Evolutionary conservation across 169 alveolate species (phyloP).

Genomic region (Nephromyces sp.): DNA sequence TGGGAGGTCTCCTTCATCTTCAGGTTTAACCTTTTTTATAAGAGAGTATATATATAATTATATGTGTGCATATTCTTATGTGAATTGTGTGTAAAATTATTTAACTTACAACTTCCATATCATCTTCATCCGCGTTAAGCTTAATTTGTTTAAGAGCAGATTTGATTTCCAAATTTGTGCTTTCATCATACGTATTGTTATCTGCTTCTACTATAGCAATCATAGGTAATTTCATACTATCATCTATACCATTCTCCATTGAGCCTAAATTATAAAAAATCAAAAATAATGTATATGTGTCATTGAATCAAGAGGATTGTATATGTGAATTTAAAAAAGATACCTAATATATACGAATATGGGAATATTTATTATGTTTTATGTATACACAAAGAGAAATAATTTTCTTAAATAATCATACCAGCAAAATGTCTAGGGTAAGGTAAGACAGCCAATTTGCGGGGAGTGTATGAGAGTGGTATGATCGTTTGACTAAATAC

Average conservation of each 20-base stretch:
- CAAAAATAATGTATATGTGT: no score
- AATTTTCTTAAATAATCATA: no score
- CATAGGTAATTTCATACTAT: constrained; percentile 21
- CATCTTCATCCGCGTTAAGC: constrained; percentile 8
- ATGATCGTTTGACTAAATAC: constrained; percentile 71
- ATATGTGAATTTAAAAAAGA: no score
- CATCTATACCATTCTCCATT: constrained; percentile 9
- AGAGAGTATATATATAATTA: not conserved
- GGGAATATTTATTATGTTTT: no score
- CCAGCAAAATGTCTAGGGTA: constrained; percentile 27
- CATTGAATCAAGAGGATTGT: no score
- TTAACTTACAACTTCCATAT: constrained; percentile 6
- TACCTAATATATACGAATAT: no score
- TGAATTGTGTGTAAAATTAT: not conserved
- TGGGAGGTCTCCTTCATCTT: constrained; percentile 30
- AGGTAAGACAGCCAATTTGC: constrained; percentile 74
- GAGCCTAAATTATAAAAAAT: not conserved
- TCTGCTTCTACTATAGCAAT: constrained; percentile 78
- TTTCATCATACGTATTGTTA: constrained; percentile 71
- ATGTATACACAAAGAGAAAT: no score
- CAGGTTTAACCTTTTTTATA: constrained; percentile 1
- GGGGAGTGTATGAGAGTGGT: constrained; percentile 82
- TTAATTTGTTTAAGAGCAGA: constrained; percentile 14
- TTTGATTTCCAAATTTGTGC: constrained; percentile 52
- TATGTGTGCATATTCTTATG: not conserved